Evolutionary conservation across 768 basidiomycete species (phyloP).

Genomic region (Boletus bicolor): DNA sequence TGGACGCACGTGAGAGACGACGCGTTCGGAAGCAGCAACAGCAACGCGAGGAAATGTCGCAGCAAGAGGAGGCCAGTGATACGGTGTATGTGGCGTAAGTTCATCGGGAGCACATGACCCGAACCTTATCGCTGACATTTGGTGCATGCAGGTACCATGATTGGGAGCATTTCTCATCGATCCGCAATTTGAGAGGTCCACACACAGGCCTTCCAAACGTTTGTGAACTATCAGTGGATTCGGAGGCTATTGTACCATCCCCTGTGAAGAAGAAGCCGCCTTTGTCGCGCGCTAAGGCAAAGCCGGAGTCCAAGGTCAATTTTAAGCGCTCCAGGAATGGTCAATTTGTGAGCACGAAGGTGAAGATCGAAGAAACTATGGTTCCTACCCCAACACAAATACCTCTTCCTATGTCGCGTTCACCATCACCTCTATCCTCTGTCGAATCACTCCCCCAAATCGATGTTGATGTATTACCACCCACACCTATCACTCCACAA

Average conservation of each 20-base stretch:
- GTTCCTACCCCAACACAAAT: slow-evolving; percentile 31
- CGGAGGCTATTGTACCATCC: slow-evolving; percentile 30
- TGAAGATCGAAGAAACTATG: slow-evolving; percentile 21
- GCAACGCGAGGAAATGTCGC: slow-evolving; percentile 21
- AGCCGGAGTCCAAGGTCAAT: slow-evolving; percentile 17
- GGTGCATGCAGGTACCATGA: slow-evolving; percentile 67
- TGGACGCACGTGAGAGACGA: slow-evolving; percentile 44
- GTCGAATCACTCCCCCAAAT: slow-evolving; percentile 20
- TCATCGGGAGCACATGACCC: slow-evolving; percentile 6
- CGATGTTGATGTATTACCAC: slow-evolving; percentile 30
- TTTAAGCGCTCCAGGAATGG: slow-evolving; percentile 22
- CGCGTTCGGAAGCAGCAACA: slow-evolving; percentile 40
- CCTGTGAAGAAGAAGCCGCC: slow-evolving; percentile 36
- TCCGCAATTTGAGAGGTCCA: slow-evolving; percentile 82
- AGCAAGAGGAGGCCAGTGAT: slow-evolving; percentile 26
- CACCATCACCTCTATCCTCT: slow-evolving; percentile 35
- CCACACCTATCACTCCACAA: slow-evolving; percentile 23
- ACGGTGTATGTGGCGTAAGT: slow-evolving; percentile 86
- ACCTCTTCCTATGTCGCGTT: slow-evolving; percentile 39
- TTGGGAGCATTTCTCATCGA: slow-evolving; percentile 95
- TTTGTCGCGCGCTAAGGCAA: slow-evolving; percentile 30
- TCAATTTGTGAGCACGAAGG: slow-evolving; percentile 19
- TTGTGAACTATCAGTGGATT: slow-evolving; percentile 43
- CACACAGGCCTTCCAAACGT: slow-evolving; percentile 73
- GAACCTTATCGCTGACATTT: slow-evolving; percentile 11